Evolutionary conservation across 2,329 filamentous ascomycete genomes (phyloP).

Genomic region (Fusarium sp.): DNA sequence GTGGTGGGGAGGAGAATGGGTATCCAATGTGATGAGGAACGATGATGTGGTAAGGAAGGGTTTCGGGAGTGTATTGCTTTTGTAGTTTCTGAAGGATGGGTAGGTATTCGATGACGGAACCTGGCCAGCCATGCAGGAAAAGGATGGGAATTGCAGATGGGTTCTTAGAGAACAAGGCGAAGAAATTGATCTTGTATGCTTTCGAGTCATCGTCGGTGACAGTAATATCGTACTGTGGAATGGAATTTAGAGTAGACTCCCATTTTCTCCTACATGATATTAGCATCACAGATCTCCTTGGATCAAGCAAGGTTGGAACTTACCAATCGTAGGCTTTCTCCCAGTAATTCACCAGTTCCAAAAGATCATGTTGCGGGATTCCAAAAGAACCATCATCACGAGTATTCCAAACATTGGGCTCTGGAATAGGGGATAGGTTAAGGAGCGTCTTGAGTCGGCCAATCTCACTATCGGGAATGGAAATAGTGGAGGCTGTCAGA

Average conservation of each 20-base stretch:
- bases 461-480: neutral
- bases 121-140: slow-evolving; percentile 37
- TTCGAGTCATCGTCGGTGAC: slow-evolving; percentile 17
- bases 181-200: slow-evolving; percentile 24
- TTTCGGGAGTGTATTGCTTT: neutral
- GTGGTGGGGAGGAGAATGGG: slow-evolving; percentile 8
- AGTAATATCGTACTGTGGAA: slow-evolving; percentile 30
- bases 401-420: slow-evolving; percentile 7
- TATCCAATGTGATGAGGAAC: slow-evolving; percentile 23
- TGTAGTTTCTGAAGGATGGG: slow-evolving; percentile 24
- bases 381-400: slow-evolving; percentile 1
- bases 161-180: slow-evolving; percentile 21
- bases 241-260: slow-evolving; percentile 29
- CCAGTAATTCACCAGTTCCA: slow-evolving; percentile 10
- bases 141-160: slow-evolving; percentile 6
- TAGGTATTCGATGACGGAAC: slow-evolving; percentile 34
- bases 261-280: slow-evolving; percentile 16
- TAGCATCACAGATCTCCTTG: neutral
- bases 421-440: slow-evolving; percentile 3
- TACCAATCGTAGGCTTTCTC: slow-evolving; percentile 10
- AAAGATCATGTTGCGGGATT: neutral
- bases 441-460: slow-evolving; percentile 13
- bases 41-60: slow-evolving; percentile 21
- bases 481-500: slow-evolving; percentile 24
- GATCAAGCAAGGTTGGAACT: neutral